These are phyloP conservation scores for Neolentinus lepideus DNA, from an alignment of 1,284 basidiomycete genomes.

Conservation along the genomic window DNA sequence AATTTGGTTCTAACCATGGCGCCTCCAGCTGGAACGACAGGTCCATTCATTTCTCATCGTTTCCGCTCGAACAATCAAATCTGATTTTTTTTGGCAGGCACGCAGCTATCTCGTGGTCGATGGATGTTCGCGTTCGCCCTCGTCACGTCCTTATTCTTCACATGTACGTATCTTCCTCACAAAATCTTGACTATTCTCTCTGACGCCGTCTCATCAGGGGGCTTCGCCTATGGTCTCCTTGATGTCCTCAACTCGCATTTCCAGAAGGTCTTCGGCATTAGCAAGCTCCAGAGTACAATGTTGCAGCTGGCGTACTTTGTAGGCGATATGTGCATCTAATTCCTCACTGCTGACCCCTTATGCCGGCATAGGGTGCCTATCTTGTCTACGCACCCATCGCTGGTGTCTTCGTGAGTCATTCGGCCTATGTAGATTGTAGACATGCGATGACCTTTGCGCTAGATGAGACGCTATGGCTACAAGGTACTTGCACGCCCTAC, in stretches of 20 bases:
- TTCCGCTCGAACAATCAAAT: neutral
- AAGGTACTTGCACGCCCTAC: slow-evolving; percentile 31
- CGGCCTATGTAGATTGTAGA: neutral
- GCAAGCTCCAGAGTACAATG: slow-evolving; percentile 74
- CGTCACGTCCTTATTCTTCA: slow-evolving; percentile 77
- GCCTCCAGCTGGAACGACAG: slow-evolving; percentile 24
- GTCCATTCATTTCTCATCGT: slow-evolving; percentile 13
- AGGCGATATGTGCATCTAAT: slow-evolving; percentile 49
- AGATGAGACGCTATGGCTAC: slow-evolving; percentile 57
- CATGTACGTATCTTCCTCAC: slow-evolving; percentile 37
- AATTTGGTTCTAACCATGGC: slow-evolving; percentile 12
- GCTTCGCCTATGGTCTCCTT: slow-evolving; percentile 75
- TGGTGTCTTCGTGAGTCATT: slow-evolving; percentile 39
- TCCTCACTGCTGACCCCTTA: slow-evolving; percentile 2
- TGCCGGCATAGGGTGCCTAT: slow-evolving; percentile 47
- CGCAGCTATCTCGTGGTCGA: slow-evolving; percentile 36
- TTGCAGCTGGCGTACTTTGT: slow-evolving; percentile 84
- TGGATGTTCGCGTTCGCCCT: slow-evolving; percentile 61
- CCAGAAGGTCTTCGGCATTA: slow-evolving; percentile 64
- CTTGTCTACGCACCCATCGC: slow-evolving; percentile 58
- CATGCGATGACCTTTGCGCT: neutral
- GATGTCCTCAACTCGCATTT: slow-evolving; percentile 84
- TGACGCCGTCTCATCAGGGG: slow-evolving; percentile 30
- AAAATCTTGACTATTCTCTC: neutral
- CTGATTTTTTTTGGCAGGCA: slow-evolving; percentile 23